These are phyloP conservation scores for Cokeromyces recurvatus DNA, from an alignment of 371 early-diverging fungal species.

Conservation along the genomic window DNA sequence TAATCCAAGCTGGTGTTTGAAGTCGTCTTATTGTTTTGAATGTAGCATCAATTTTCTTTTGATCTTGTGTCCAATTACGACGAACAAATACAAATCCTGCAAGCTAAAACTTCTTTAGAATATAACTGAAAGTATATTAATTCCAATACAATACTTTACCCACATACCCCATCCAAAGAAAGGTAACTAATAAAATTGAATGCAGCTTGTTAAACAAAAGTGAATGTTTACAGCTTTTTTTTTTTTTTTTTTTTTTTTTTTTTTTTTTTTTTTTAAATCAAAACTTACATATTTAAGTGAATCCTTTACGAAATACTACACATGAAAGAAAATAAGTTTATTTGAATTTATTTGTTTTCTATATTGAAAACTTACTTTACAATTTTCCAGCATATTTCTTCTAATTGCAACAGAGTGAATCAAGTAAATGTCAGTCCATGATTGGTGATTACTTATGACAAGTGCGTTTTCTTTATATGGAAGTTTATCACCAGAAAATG, in stretches of 20 bases:
- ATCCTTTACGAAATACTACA: slow-evolving; percentile 73
- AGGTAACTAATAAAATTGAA: slow-evolving; percentile 38
- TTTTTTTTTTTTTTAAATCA: background rate
- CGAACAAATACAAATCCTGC: slow-evolving; percentile 69
- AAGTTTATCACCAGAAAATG: slow-evolving; percentile 62
- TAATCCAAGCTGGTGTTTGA: slow-evolving; percentile 68
- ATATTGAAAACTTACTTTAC: slow-evolving; percentile 52
- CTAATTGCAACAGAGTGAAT: slow-evolving; percentile 61
- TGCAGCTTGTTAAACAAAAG: no score
- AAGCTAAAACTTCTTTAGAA: slow-evolving; percentile 22
- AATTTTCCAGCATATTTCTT: slow-evolving; percentile 59
- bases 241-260: background rate
- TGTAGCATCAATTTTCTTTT: slow-evolving; percentile 52
- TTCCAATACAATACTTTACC: slow-evolving; percentile 24
- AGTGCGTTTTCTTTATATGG: slow-evolving; percentile 55
- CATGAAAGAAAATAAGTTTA: no score
- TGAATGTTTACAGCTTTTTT: background rate
- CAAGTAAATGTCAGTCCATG: slow-evolving; percentile 64
- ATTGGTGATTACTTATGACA: slow-evolving; percentile 61
- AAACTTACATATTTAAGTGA: slow-evolving; percentile 59
- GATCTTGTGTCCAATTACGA: slow-evolving; percentile 66
- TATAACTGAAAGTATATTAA: no score
- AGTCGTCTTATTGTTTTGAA: slow-evolving; percentile 54
- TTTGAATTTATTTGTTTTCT: background rate
- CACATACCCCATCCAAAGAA: slow-evolving; percentile 66